Evolutionary conservation across 352 stramenopile genomes (phyloP).

Genomic region (Elongisporangium senticosum): DNA sequence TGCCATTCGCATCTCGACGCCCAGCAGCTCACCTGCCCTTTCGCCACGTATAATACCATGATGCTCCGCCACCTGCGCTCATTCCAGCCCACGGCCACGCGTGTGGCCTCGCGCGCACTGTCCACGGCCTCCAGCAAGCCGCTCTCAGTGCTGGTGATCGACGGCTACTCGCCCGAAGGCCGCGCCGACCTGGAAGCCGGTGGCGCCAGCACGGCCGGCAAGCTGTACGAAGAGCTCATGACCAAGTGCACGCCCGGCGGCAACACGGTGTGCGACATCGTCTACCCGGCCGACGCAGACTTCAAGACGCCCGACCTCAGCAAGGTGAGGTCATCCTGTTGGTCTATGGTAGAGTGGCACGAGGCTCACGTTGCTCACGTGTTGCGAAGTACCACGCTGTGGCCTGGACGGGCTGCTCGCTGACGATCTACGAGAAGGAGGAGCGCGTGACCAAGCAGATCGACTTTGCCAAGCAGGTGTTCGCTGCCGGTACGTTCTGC

Average conservation of each 20-base stretch:
- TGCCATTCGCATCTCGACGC: not conserved
- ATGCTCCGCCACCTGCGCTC: not conserved
- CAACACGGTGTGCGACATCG: conserved; percentile 45
- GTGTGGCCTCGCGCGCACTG: conserved; percentile 12
- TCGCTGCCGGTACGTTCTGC: conserved; percentile 35
- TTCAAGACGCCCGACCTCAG: conserved; percentile 54
- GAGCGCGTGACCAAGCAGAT: conserved; percentile 75
- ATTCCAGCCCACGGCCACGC: not conserved
- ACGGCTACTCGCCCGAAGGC: conserved; percentile 69
- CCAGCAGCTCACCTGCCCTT: not conserved
- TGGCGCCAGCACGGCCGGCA: conserved; percentile 59
- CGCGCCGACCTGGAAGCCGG: conserved; percentile 58
- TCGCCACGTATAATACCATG: not conserved
- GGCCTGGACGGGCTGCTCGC: conserved; percentile 68
- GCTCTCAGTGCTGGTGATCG: conserved; percentile 67
- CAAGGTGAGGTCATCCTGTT: conserved; percentile 24
- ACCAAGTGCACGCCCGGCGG: conserved; percentile 52
- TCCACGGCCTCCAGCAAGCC: conserved; percentile 19
- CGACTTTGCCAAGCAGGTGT: conserved; percentile 60
- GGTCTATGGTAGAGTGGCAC: conserved; percentile 2
- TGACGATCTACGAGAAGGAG: conserved; percentile 59
- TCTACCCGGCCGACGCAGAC: conserved; percentile 61
- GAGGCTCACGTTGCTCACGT: conserved; percentile 1
- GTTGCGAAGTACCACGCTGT: conserved; percentile 60
- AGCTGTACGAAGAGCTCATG: conserved; percentile 61